Evolutionary conservation across 441 rosid genomes (phyloP), one percentile per base, ranked within the genome.

Genomic region (Populus trichocarpa): DNA sequence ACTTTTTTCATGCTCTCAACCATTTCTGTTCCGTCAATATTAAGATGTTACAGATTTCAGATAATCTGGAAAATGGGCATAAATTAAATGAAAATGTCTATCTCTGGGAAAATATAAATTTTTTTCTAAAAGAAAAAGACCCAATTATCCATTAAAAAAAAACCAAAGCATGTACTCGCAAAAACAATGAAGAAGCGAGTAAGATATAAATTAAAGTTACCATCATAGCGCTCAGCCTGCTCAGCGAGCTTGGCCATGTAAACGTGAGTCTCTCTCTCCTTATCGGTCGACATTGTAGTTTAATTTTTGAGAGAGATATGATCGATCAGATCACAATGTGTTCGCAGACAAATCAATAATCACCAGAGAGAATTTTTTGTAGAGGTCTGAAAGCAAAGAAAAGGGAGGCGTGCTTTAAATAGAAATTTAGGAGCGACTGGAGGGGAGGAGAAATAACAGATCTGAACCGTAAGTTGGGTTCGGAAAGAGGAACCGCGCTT

Each of bases 151-250:
- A 11, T 35, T 1, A 22, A 63, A n/a, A 30, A 70, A 8, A 2
- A 42, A 9, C 32, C 4, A 33, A 30, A 2, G 72, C 10, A 5
- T 25, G 10, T 3, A 10, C 22, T 5, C 35, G 3, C 9, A 50
- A 28, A 22, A 14, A 50, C 26, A 25, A 35, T 1, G 28, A 61
- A 6, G 6, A 2, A 8, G 22, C 9, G 11, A 61, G 3, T 36
- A n/a, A 5, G 3, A 7, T 40, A 4, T n/a, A 9, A 8, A 28
- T 10, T 11, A 20, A 12, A 6, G 2, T 1, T 76, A 94, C 99
- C 98, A 73, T 96, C 99, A 40, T 96, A 96, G 67, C 98, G 93
- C 82, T 96, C 99, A 75, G 98, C 99, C 84, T 96, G 98, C 42
- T 93, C 98, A 36, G 98, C 86, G 85, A 96, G 98, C 91, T 94